Evolutionary conservation across 2,329 filamentous ascomycete genomes (phyloP).

Genomic region (Talaromyces verruculosus): DNA sequence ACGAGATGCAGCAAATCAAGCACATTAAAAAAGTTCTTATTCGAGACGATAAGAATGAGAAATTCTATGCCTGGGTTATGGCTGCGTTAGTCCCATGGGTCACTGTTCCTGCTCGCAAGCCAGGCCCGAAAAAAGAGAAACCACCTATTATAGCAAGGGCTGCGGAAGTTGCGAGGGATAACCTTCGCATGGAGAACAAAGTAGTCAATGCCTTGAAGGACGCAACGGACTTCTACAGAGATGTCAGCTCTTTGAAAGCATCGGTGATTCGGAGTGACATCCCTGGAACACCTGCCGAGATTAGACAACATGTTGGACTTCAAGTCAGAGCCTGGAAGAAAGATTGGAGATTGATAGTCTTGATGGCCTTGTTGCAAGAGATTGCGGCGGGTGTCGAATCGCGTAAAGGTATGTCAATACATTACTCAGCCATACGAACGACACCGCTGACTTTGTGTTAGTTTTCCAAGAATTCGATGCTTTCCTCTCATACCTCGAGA

Average conservation of each 20-base stretch:
- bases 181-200: conserved; percentile 77
- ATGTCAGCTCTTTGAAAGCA: conserved; percentile 63
- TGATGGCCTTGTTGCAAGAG: conserved; percentile 44
- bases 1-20: conserved; percentile 13
- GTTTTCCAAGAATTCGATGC: conserved; percentile 53
- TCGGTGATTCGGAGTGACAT: conserved; percentile 31
- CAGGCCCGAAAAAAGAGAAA: conserved; percentile 46
- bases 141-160: conserved; percentile 58
- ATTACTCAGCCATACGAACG: neutral
- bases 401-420: conserved; percentile 32
- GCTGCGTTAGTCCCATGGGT: conserved; percentile 74
- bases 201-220: conserved; percentile 66
- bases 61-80: conserved; percentile 75
- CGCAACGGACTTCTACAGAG: conserved; percentile 60
- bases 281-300: conserved; percentile 33
- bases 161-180: conserved; percentile 68
- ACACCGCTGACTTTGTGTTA: conserved; percentile 26
- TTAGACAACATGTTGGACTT: conserved; percentile 39
- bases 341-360: conserved; percentile 42
- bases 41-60: conserved; percentile 55
- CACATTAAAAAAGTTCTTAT: conserved; percentile 54
- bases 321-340: conserved; percentile 38
- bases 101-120: conserved; percentile 46
- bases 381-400: conserved; percentile 36
- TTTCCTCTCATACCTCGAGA: conserved; percentile 55